These are phyloP conservation scores for Aspergillus uvarum DNA, from an alignment of 2,329 filamentous ascomycete species.

Conservation along the genomic window DNA sequence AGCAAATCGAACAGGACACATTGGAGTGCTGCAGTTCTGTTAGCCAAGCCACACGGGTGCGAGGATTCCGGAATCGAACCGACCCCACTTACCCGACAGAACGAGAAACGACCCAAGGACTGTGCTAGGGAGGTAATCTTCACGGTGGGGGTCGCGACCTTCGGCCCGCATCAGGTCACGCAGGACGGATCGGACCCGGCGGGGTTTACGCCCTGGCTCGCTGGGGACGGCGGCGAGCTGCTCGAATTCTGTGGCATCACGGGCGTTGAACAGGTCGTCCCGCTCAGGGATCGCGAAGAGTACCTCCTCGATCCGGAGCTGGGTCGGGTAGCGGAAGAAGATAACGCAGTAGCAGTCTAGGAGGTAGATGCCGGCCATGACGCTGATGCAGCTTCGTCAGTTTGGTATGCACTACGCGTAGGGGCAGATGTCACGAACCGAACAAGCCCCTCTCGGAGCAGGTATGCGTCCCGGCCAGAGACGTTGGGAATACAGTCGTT, in stretches of 20 bases:
- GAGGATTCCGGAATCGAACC: no score
- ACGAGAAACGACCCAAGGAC: neutral
- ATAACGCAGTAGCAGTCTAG: neutral
- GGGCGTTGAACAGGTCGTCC: neutral
- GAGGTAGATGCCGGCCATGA: neutral
- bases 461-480: neutral
- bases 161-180: neutral
- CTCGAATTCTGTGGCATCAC: neutral
- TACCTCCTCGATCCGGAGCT: neutral
- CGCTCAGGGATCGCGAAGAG: neutral
- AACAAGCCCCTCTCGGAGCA: neutral
- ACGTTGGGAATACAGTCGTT: neutral
- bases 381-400: neutral
- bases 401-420: neutral
- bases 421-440: neutral
- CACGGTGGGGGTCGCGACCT: neutral
- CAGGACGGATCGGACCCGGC: neutral
- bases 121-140: neutral
- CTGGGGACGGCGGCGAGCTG: neutral
- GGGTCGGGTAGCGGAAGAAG: neutral
- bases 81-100: neutral
- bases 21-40: neutral
- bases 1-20: neutral
- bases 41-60: no score
- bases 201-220: neutral